phyloP scores from a whole-genome alignment of 192 early-diverging fungal species.

The Thoreauomyces humboldtii region DNA sequence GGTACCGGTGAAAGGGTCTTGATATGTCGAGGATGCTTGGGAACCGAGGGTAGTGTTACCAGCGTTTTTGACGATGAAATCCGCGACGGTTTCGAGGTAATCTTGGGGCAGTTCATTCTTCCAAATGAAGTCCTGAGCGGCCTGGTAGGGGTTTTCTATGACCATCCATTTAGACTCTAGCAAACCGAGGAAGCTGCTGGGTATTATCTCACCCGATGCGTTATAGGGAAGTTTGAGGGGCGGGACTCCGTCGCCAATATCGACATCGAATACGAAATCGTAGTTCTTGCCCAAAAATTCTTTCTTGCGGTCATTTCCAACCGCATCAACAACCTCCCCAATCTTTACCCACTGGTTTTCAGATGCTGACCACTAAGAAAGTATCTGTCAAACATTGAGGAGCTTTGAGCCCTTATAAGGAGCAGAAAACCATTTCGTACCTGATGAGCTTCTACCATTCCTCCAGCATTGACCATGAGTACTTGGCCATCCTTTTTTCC shows the following conservation, averaged over 20 bases:
- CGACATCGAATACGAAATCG: slow-evolving; percentile 98
- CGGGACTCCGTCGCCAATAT: slow-evolving; percentile 77
- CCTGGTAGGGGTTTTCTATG: slow-evolving; percentile 87
- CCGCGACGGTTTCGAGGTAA: slow-evolving; percentile 89
- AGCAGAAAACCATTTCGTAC: too few relatives aligned
- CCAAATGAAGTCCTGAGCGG: slow-evolving; percentile 88
- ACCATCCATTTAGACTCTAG: neutral
- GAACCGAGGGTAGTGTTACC: slow-evolving; percentile 57
- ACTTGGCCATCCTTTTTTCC: slow-evolving; percentile 83
- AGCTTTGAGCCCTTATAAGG: neutral
- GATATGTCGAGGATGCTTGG: slow-evolving; percentile 25
- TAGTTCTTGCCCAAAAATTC: slow-evolving; percentile 85
- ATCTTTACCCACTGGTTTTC: slow-evolving; percentile 76
- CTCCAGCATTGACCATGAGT: slow-evolving; percentile 78
- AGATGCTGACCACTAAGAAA: slow-evolving; percentile 61
- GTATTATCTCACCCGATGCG: slow-evolving; percentile 49
- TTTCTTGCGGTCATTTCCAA: slow-evolving; percentile 72
- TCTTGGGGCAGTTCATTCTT: slow-evolving; percentile 75
- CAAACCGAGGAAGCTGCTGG: neutral
- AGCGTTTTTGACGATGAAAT: slow-evolving; percentile 90
- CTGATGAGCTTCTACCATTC: slow-evolving; percentile 80
- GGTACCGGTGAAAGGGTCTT: slow-evolving; percentile 67
- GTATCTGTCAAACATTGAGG: too few relatives aligned
- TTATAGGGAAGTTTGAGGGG: slow-evolving; percentile 94
- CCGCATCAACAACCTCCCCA: slow-evolving; percentile 91